Percentiles rank a stretch among this genome's conserved stretches.
Evolutionary conservation across 192 early-diverging fungal genomes (phyloP).

Genomic region (Backusella psychrophila): DNA sequence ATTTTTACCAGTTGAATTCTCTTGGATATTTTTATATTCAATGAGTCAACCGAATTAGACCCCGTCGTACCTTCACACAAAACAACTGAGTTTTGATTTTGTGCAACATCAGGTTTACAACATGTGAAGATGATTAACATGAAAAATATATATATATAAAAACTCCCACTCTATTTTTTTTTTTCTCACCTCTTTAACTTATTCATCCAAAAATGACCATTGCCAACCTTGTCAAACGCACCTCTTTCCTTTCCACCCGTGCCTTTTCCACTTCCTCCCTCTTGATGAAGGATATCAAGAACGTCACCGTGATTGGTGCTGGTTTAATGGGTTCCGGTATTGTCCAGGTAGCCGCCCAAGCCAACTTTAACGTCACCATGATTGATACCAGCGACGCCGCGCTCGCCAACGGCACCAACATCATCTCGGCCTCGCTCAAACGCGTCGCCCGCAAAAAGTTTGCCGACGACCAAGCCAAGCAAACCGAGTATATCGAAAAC

Average conservation of each 20-base stretch:
- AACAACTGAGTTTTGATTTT: not conserved
- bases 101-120: not conserved
- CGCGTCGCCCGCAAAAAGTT: constrained; percentile 91
- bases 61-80: not conserved
- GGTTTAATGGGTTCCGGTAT: constrained; percentile 91
- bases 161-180: not conserved
- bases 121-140: not conserved
- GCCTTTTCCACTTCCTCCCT: constrained; percentile 29
- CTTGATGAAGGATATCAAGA: constrained; percentile 51
- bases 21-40: too few species aligned
- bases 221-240: not conserved
- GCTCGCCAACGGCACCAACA: constrained; percentile 74
- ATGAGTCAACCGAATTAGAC: too few species aligned
- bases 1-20: too few species aligned
- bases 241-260: not conserved
- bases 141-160: not conserved
- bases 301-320: constrained; percentile 82
- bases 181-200: not conserved
- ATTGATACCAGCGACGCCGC: constrained; percentile 75
- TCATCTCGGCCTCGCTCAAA: constrained; percentile 81
- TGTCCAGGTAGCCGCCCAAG: constrained; percentile 83
- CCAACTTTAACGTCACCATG: constrained; percentile 80
- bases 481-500: constrained; percentile 67
- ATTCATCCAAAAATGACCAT: not conserved
- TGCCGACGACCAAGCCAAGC: constrained; percentile 63